Conservation (phyloP, 176 grass and related monocot genomes). For the Eleusine coracana region DNA sequence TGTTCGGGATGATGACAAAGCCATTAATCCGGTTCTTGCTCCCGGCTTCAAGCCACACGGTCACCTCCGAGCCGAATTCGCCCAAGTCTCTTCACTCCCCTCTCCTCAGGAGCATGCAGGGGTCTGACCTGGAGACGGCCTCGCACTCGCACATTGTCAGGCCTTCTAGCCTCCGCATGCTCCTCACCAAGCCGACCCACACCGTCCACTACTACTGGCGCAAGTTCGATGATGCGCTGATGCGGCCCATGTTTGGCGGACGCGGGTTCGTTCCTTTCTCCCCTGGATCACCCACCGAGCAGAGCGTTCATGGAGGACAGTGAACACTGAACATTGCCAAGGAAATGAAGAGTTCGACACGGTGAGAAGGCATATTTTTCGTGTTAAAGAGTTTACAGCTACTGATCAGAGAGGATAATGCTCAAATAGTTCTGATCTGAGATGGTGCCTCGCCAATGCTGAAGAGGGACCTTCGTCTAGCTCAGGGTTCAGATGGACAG, state of each 20-base stretch:
- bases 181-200: slow-evolving; percentile 77
- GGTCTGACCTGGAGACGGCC: slow-evolving; percentile 54
- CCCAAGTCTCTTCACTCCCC: slow-evolving; percentile 68
- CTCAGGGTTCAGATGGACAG: slow-evolving; percentile 23
- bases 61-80: slow-evolving; percentile 63
- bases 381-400: not conserved
- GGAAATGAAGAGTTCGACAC: not conserved
- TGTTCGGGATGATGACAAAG: slow-evolving; percentile 95
- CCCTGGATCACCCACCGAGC: slow-evolving; percentile 80
- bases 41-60: slow-evolving; percentile 30
- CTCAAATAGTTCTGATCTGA: slow-evolving; percentile 2
- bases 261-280: slow-evolving; percentile 81
- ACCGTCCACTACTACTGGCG: slow-evolving; percentile 98
- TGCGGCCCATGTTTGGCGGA: slow-evolving; percentile 92
- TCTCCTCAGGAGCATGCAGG: slow-evolving; percentile 62
- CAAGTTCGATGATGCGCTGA: slow-evolving; percentile 89
- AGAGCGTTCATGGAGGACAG: slow-evolving; percentile 42
- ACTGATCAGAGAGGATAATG: slow-evolving; percentile 26
- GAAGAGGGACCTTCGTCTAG: slow-evolving; percentile 7
- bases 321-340: slow-evolving; percentile 1
- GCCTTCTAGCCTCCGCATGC: slow-evolving; percentile 88
- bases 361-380: not conserved
- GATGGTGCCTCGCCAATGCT: slow-evolving; percentile 24
- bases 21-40: slow-evolving; percentile 77
- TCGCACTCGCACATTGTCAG: slow-evolving; percentile 45